These are phyloP conservation scores for Zasmidium angulare DNA, from an alignment of 2,329 filamentous ascomycete species.

Conservation along the genomic window DNA sequence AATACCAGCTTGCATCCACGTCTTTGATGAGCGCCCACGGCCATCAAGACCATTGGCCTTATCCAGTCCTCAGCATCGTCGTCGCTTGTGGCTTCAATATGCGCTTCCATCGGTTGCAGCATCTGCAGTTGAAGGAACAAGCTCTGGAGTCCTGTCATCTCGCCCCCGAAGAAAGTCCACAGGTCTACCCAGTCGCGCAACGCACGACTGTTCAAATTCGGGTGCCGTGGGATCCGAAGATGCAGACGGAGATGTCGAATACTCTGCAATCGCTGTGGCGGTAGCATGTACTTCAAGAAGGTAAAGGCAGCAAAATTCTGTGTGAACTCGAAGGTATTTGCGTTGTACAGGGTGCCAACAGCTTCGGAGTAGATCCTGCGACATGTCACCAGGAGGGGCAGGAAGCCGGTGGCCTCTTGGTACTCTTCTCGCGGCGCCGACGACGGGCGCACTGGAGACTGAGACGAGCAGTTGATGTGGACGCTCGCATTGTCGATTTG, in stretches of 20 bases:
- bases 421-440: constrained; percentile 21
- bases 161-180: constrained; percentile 30
- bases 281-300: constrained; percentile 32
- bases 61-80: constrained; percentile 29
- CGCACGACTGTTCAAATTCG: constrained; percentile 29
- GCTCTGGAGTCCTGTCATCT: constrained; percentile 31
- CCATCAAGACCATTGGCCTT: constrained; percentile 33
- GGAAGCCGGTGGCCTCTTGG: constrained; percentile 24
- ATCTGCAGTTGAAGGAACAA: constrained; percentile 30
- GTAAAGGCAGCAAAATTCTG: constrained; percentile 34
- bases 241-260: constrained; percentile 32
- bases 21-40: constrained; percentile 23
- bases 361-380: constrained; percentile 34
- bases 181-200: constrained; percentile 33
- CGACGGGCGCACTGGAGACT: constrained; percentile 15
- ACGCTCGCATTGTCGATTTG: constrained; percentile 23
- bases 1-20: constrained; percentile 32
- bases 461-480: constrained; percentile 30
- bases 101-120: constrained; percentile 30
- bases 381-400: constrained; percentile 33
- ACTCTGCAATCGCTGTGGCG: constrained; percentile 26
- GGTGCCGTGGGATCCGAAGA: constrained; percentile 34
- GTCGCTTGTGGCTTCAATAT: constrained; percentile 28
- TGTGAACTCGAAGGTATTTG: constrained; percentile 35
- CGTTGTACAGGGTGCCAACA: constrained; percentile 31